Base-by-base conservation (phyloP, 1,139 yeast genomes). In the Kurtzmaniella quercitrusa region DNA sequence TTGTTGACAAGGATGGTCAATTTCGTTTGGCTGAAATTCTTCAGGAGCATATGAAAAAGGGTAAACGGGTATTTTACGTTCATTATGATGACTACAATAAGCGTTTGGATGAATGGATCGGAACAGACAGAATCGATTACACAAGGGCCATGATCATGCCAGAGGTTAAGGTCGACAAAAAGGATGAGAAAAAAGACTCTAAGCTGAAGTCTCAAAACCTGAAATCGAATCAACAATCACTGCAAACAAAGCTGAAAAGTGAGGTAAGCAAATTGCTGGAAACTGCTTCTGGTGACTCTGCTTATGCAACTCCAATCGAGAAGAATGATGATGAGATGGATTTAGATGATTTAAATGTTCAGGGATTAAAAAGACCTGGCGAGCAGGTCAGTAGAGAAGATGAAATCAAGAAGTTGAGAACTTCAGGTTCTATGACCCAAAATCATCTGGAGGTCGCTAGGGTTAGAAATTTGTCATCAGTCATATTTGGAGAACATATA, bases 341-440 rank as follows among this genome's bases (percentile, higher is more conserved):
- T 63, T 71, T 89, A 52, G 97, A 88, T 53, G 75, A 88, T 55
- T 73, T 88, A 54, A 84, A 88, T 54, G 95, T 88, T 8, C 94
- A 89, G 62, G 95, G 96, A 33, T 59, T 83, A 26, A 76, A 74
- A 42, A 64, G 80, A 43, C 80, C 80, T 15, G 83, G 82, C 2
- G 89, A 84, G 51, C 88, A 82, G 46, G 77, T 86, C 33, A 80
- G 85, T 38, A 70, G 96, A 45, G 97, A 88, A 53, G 96, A 89
- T 50, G 98, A 93, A 62, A 86, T 93, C 50, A 89, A 91, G 56
- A 88, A 88, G 60, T 73, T 94, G 47, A 74, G 98, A 53, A 89
- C 96, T 0, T 76, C 95, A 21, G 98, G 98, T 2, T 91, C 98
- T 1, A 93, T 94, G 98, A 87, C 95, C 6, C 98, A 94, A 61